phyloP scores from a whole-genome alignment of 768 basidiomycete species.

The Ramaria sp. region DNA sequence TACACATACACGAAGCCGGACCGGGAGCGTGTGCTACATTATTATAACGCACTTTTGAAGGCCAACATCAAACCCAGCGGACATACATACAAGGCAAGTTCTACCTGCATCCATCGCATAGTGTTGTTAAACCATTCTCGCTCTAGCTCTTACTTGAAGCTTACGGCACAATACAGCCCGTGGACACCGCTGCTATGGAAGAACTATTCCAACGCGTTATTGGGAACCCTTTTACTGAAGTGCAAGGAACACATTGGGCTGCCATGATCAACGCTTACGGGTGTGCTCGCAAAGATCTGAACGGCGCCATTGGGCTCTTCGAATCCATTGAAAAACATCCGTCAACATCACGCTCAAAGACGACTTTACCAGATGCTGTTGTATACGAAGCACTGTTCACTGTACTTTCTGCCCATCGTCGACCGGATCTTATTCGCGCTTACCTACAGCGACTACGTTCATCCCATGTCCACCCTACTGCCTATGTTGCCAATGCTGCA shows the following conservation, averaged over 20 bases:
- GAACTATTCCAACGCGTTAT: constrained; percentile 52
- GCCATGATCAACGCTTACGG: constrained; percentile 86
- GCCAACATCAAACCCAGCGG: constrained; percentile 65
- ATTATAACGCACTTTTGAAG: constrained; percentile 52
- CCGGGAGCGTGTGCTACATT: constrained; percentile 63
- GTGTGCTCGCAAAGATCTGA: constrained; percentile 63
- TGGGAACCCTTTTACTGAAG: constrained; percentile 31
- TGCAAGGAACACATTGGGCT: constrained; percentile 64
- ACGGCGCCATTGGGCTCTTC: constrained; percentile 68
- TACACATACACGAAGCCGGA: constrained; percentile 88
- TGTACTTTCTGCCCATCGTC: constrained; percentile 67
- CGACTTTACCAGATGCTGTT: constrained; percentile 62
- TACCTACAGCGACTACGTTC: constrained; percentile 54
- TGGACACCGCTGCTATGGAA: constrained; percentile 66
- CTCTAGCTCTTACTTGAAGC: constrained; percentile 75
- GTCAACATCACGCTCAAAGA: constrained; percentile 23
- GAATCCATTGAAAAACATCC: constrained; percentile 55
- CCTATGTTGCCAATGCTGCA: constrained; percentile 86
- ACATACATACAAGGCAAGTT: constrained; percentile 85
- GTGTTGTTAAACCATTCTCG: background rate
- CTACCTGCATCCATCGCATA: background rate
- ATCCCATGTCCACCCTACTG: constrained; percentile 75
- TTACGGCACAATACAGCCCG: constrained; percentile 77
- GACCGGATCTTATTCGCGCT: constrained; percentile 62
- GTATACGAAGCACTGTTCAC: constrained; percentile 87